These are phyloP conservation scores for Aquilaria malaccensis DNA, from an alignment of 345 rosid genomes.

Conservation along the genomic window DNA sequence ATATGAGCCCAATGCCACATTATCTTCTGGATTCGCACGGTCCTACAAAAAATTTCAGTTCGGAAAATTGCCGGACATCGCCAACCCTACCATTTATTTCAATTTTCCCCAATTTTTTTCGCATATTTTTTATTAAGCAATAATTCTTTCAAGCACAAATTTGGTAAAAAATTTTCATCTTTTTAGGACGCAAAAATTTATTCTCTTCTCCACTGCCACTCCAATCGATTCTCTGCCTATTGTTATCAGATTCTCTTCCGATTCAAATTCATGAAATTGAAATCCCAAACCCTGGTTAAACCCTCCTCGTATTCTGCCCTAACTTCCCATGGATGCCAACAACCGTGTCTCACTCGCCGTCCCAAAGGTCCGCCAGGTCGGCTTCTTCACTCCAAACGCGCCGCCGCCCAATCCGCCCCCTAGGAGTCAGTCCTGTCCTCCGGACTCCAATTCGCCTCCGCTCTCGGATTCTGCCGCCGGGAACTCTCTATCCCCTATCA, in stretches of 20 bases:
- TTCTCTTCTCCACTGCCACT: no score
- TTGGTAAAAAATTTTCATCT: no score
- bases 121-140: no score
- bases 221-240: neutral
- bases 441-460: slow-evolving; percentile 32
- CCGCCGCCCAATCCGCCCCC: slow-evolving; percentile 30
- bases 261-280: neutral
- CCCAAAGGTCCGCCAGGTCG: slow-evolving; percentile 71
- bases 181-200: no score
- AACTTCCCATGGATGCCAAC: slow-evolving; percentile 33
- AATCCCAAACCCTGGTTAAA: neutral
- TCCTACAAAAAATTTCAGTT: no score
- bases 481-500: slow-evolving; percentile 48
- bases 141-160: no score
- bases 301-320: neutral
- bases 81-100: no score
- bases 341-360: slow-evolving; percentile 41
- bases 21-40: no score
- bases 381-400: slow-evolving; percentile 54
- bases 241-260: neutral
- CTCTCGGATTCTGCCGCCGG: slow-evolving; percentile 43
- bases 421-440: slow-evolving; percentile 47
- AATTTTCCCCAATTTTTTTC: no score
- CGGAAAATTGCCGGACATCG: no score
- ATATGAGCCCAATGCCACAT: no score